These are phyloP conservation scores for Penicillium sclerotiorum DNA, from an alignment of 2,329 filamentous ascomycete genomes.

Conservation along the genomic window DNA sequence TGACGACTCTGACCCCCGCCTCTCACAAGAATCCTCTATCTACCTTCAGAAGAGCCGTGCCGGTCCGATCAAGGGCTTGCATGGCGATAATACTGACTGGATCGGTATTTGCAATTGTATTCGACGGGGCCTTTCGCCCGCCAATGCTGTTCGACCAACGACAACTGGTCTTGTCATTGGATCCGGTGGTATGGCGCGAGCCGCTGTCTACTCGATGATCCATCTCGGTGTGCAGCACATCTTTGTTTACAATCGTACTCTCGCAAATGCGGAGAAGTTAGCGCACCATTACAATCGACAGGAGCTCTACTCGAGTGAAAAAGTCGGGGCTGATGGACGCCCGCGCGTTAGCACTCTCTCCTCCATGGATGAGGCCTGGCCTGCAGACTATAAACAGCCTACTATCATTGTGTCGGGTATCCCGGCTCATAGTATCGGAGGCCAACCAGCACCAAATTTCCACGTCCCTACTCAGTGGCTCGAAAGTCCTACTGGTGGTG, in stretches of 20 bases:
- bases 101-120: conserved; percentile 76
- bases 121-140: conserved; percentile 70
- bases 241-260: conserved; percentile 42
- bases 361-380: conserved; percentile 37
- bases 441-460: conserved; percentile 39
- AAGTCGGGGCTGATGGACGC: conserved; percentile 16
- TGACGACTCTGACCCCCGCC: conserved; percentile 53
- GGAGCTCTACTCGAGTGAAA: conserved; percentile 25
- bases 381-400: conserved; percentile 36
- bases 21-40: conserved; percentile 59
- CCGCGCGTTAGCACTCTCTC: conserved; percentile 32
- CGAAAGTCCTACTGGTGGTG: conserved; percentile 42
- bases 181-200: conserved; percentile 55
- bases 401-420: conserved; percentile 44
- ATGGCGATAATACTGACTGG: conserved; percentile 82
- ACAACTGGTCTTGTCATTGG: conserved; percentile 64
- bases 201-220: conserved; percentile 45
- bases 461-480: conserved; percentile 41
- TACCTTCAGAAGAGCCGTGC: conserved; percentile 63
- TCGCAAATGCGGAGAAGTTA: conserved; percentile 38
- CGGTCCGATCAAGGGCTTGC: conserved; percentile 68
- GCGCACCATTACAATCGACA: conserved; percentile 41
- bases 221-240: conserved; percentile 42
- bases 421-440: conserved; percentile 40
- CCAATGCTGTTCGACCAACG: conserved; percentile 63